Conservation (phyloP, 2,329 filamentous ascomycete genomes). For the Calonectria pteridis region DNA sequence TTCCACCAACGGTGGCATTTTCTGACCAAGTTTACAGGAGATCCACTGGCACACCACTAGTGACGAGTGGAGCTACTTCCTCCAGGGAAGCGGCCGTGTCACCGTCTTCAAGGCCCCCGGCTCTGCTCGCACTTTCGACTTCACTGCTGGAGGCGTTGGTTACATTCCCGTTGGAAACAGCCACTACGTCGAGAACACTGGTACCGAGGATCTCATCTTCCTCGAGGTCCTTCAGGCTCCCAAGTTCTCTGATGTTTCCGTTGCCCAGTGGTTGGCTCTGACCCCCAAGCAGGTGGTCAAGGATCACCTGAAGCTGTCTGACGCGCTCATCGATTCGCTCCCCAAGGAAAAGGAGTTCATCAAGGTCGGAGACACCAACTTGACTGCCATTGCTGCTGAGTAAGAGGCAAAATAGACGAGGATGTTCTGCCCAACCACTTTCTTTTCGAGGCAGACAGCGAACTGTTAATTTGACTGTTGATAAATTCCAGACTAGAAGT, state of each 20-base stretch:
- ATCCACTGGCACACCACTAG: slow-evolving; percentile 19
- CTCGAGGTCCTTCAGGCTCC: slow-evolving; percentile 9
- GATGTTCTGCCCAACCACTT: not conserved
- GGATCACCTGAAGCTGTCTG: slow-evolving; percentile 3
- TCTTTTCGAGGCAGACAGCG: not conserved
- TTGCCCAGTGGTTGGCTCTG: slow-evolving; percentile 15
- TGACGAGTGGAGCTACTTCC: slow-evolving; percentile 19
- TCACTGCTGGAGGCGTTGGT: slow-evolving; percentile 13
- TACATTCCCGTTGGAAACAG: slow-evolving; percentile 19
- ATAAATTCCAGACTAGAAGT: not conserved
- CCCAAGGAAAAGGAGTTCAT: slow-evolving; percentile 20
- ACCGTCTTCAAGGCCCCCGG: slow-evolving; percentile 16
- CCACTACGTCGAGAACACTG: slow-evolving; percentile 19
- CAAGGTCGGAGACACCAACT: not conserved
- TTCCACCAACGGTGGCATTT: not conserved
- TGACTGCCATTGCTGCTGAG: slow-evolving; percentile 8
- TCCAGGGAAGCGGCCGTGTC: slow-evolving; percentile 10
- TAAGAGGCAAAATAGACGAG: not conserved
- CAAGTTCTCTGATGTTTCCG: slow-evolving; percentile 15
- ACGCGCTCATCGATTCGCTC: slow-evolving; percentile 8
- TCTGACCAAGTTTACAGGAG: not conserved
- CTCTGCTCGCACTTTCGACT: slow-evolving; percentile 16
- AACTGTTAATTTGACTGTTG: not conserved
- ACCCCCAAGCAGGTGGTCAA: slow-evolving; percentile 17
- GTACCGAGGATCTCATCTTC: slow-evolving; percentile 16